These are phyloP conservation scores for Lasiodiplodia theobromae DNA, from an alignment of 2,329 filamentous ascomycete species.

Conservation along the genomic window DNA sequence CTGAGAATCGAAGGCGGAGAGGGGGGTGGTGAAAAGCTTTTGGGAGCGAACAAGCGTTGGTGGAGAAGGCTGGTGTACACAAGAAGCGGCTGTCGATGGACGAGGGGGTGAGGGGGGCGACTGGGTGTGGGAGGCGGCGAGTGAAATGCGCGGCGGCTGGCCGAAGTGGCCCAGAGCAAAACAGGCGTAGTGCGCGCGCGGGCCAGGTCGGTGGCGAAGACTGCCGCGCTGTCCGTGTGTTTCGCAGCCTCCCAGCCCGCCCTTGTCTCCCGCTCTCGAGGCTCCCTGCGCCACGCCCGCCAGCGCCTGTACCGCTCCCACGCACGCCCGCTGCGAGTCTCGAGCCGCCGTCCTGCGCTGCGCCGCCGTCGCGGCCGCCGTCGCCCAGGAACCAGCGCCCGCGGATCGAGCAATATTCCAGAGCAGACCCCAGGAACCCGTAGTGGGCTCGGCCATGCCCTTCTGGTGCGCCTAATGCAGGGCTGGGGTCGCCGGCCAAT, in stretches of 20 bases:
- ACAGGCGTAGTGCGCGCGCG: neutral
- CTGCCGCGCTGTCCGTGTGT: constrained; percentile 10
- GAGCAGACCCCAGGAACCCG: constrained; percentile 17
- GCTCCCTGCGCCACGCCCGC: constrained; percentile 16
- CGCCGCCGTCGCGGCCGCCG: neutral
- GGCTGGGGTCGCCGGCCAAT: constrained; percentile 14
- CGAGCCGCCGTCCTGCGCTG: neutral
- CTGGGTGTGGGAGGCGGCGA: neutral
- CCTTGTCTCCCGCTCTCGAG: constrained; percentile 15
- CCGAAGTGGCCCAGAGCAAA: neutral
- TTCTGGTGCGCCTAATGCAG: constrained; percentile 21
- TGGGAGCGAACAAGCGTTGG: constrained; percentile 4
- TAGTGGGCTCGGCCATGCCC: constrained; percentile 12
- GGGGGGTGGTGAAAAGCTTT: neutral
- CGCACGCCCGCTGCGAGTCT: neutral
- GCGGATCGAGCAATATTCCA: constrained; percentile 19
- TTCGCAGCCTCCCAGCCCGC: constrained; percentile 7
- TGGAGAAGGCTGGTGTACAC: constrained; percentile 21
- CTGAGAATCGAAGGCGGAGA: constrained; percentile 4
- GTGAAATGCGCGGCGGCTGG: constrained; percentile 16
- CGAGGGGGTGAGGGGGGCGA: constrained; percentile 16
- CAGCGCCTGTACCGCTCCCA: constrained; percentile 1
- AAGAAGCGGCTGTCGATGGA: constrained; percentile 23
- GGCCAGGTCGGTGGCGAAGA: neutral
- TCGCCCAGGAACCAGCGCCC: neutral